A percentile compares a stretch with the other conserved stretches of the same genome.
phyloP scores from a whole-genome alignment of 2,329 filamentous ascomycete species.

The Xylaria polymorpha region DNA sequence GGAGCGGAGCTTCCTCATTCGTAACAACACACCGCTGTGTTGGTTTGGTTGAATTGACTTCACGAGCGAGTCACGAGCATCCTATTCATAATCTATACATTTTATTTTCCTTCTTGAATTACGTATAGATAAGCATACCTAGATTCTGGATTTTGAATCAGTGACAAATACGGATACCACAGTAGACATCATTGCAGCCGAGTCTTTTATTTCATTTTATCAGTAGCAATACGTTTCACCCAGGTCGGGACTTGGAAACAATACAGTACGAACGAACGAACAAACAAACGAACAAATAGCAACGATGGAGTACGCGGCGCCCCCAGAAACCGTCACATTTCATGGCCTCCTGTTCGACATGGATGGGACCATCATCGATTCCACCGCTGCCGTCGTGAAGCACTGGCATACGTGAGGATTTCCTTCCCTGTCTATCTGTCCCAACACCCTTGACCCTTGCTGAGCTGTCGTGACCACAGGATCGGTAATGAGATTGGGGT shows the following conservation, averaged over 20 bases:
- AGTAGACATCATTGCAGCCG: neutral
- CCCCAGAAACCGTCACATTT: constrained; percentile 61
- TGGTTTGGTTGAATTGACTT: constrained; percentile 3
- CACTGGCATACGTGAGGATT: constrained; percentile 75
- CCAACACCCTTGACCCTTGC: constrained; percentile 12
- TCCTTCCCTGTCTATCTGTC: constrained; percentile 15
- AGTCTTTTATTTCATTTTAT: neutral
- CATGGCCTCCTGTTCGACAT: constrained; percentile 76
- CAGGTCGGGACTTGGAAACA: no score
- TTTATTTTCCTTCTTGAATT: neutral
- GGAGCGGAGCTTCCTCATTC: constrained; percentile 38
- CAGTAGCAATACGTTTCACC: neutral
- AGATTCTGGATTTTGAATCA: constrained; percentile 3
- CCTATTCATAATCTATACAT: neutral
- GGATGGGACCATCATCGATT: constrained; percentile 87
- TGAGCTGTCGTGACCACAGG: constrained; percentile 54
- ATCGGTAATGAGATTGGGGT: constrained; percentile 86
- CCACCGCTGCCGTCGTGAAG: constrained; percentile 79
- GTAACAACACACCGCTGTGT: constrained; percentile 25
- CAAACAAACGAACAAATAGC: constrained; percentile 4
- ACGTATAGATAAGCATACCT: neutral
- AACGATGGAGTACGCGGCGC: constrained; percentile 54
- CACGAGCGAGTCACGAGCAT: neutral
- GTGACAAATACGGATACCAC: neutral
- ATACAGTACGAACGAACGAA: no score